Conservation (phyloP, 176 grass and related monocot species). For the Oryza meyeriana region DNA sequence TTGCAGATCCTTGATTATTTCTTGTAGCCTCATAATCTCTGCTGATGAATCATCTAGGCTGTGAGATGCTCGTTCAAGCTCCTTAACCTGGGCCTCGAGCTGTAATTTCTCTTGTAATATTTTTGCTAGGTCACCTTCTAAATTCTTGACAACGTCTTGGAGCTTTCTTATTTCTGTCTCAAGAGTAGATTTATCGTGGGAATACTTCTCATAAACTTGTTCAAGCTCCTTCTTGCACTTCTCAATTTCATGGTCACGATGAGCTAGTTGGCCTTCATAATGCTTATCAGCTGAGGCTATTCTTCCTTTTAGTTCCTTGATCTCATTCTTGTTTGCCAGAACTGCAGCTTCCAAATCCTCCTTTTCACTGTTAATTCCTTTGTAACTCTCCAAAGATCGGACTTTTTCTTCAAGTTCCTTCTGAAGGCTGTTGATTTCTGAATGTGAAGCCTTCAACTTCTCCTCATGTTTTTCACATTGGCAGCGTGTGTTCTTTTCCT, state of each 20-base stretch:
- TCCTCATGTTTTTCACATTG: conserved; percentile 49
- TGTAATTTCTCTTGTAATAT: conserved; percentile 43
- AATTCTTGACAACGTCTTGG: conserved; percentile 31
- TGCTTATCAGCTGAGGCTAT: conserved; percentile 40
- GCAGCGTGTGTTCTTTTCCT: conserved; percentile 48
- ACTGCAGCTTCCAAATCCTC: conserved; percentile 51
- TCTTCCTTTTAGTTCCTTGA: conserved; percentile 51
- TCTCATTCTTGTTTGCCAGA: conserved; percentile 51
- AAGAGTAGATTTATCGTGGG: conserved; percentile 57
- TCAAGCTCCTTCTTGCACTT: conserved; percentile 50
- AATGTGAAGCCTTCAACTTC: conserved; percentile 34
- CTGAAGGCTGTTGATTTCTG: conserved; percentile 37
- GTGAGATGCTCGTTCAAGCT: conserved; percentile 48
- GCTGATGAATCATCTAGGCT: conserved; percentile 43
- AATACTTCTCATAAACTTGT: conserved; percentile 45
- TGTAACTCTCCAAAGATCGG: conserved; percentile 29
- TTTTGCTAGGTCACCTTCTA: conserved; percentile 48
- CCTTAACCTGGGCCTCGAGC: conserved; percentile 42
- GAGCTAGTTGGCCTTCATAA: conserved; percentile 45
- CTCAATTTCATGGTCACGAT: conserved; percentile 48
- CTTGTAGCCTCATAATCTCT: conserved; percentile 44
- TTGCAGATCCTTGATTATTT: conserved; percentile 47
- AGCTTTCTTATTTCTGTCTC: conserved; percentile 47
- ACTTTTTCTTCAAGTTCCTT: conserved; percentile 38
- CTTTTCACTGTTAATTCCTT: conserved; percentile 40